Conservation (phyloP, 257 asterid species). For the Plantago elongata region DNA sequence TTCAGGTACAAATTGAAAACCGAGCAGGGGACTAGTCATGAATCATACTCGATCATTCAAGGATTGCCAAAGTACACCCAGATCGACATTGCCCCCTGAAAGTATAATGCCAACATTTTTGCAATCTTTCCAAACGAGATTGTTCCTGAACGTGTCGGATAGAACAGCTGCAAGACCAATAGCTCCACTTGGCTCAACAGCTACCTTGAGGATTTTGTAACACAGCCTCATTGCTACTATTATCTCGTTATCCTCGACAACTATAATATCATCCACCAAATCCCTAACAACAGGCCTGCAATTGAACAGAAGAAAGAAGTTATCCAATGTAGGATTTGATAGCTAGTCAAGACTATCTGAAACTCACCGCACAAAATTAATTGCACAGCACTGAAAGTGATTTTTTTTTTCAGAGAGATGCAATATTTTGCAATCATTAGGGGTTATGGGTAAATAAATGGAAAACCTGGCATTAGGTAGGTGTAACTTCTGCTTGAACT, state of each 20-base stretch:
- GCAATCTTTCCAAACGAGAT: slow-evolving; percentile 50
- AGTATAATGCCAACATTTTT: slow-evolving; percentile 58
- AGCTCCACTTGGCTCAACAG: slow-evolving; percentile 95
- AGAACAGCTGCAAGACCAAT: slow-evolving; percentile 89
- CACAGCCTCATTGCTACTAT: slow-evolving; percentile 70
- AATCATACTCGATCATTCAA: slow-evolving; percentile 17
- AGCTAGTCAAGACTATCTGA: too few species aligned
- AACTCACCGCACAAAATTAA: too few species aligned
- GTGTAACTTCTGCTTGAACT: background rate
- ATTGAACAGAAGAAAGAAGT: background rate
- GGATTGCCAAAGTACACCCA: slow-evolving; percentile 73
- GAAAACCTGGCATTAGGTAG: background rate
- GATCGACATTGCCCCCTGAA: slow-evolving; percentile 94
- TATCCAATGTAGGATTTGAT: background rate
- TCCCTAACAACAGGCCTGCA: slow-evolving; percentile 94
- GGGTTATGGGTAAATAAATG: background rate
- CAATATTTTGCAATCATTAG: background rate
- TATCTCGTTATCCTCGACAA: slow-evolving; percentile 74
- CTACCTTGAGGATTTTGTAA: slow-evolving; percentile 72
- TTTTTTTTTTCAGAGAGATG: background rate
- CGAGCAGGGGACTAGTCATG: background rate
- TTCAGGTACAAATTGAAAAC: background rate
- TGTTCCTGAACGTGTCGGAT: slow-evolving; percentile 49
- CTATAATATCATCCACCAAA: slow-evolving; percentile 69
- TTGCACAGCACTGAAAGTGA: too few species aligned